Base-by-base conservation (phyloP, 768 basidiomycete species). In the Coprinopsis marcescibilis region DNA sequence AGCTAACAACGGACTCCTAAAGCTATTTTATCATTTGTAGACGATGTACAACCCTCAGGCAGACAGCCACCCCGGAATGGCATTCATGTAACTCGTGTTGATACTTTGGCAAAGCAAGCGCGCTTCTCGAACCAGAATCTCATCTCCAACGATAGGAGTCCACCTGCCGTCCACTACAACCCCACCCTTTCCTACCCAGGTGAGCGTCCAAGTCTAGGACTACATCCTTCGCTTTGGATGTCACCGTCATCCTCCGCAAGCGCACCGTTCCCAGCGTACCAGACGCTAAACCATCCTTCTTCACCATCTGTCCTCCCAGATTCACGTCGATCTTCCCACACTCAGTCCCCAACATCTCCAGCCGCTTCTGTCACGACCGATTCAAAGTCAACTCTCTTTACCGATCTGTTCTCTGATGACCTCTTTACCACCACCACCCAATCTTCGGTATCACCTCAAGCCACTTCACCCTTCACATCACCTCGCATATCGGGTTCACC, bases 211-310 rank as follows among this genome's bases (percentile, higher is more conserved):
- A 67, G 69, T 51, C 56, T 70, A 26, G 75, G 77, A 46, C 66
- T 89, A 35, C 83, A 82, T 38, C 85, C 88, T 2, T 86, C 87
- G 32, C 65, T 89, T 32, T 90, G 87, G 88, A 89, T 90, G 88
- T 88, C 88, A 11, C 76, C 86, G 38, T 66, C 78, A 4, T 74
- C 75, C 32, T 61, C 77, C 7, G 62, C 75, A 12, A 66, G 75
- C 3, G 60, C 72, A 17, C 67, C 75, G 23, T 67, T 75, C 5
- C 60, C 69, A 50, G 53, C 61, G 41, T 68, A 68, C 56, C 62
- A 67, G 48, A 61, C 71, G 27, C 65, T 69, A 50, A 66, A 66
- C 26, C 6, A 43, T 43, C 41, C 41, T 43, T 50, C 64, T 37
- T 63, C 66, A 54, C 64, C 70, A 25, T 62, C 71, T 52, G 55